Conservation (phyloP, 345 rosid species). For the Odontarrhena argentea region DNA sequence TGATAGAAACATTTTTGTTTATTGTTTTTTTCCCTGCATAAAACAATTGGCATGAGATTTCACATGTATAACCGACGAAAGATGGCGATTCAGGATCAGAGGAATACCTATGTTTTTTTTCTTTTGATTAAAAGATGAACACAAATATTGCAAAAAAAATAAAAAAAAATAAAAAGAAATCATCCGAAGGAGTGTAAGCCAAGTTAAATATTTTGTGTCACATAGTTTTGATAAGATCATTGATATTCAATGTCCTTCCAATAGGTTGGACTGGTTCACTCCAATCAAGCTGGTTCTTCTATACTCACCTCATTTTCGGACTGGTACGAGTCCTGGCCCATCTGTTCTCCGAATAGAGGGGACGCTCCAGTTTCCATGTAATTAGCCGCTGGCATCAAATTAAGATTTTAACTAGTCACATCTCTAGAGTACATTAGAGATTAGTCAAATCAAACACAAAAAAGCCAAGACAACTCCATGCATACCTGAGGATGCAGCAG, state of each 20-base stretch:
- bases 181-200: not conserved
- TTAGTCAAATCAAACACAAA: not conserved
- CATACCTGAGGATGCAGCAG: constrained; percentile 18
- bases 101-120: not conserved
- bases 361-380: constrained; percentile 15
- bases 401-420: not conserved
- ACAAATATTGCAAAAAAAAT: not conserved
- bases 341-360: constrained; percentile 4
- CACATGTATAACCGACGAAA: not conserved
- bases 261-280: constrained; percentile 12
- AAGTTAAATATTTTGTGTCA: not conserved
- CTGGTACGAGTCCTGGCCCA: constrained; percentile 2
- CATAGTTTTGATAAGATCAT: not conserved
- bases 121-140: not conserved
- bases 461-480: too few species aligned
- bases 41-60: not conserved
- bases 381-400: constrained; percentile 19
- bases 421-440: not conserved
- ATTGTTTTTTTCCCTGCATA: too few species aligned
- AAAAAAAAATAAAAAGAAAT: not conserved
- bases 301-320: constrained; percentile 1
- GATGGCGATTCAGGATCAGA: not conserved
- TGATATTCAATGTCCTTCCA: not conserved
- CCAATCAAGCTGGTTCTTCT: constrained; percentile 15
- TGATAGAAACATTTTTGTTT: too few species aligned